Conservation (phyloP, 345 rosid genomes). For the Camelina neglecta region DNA sequence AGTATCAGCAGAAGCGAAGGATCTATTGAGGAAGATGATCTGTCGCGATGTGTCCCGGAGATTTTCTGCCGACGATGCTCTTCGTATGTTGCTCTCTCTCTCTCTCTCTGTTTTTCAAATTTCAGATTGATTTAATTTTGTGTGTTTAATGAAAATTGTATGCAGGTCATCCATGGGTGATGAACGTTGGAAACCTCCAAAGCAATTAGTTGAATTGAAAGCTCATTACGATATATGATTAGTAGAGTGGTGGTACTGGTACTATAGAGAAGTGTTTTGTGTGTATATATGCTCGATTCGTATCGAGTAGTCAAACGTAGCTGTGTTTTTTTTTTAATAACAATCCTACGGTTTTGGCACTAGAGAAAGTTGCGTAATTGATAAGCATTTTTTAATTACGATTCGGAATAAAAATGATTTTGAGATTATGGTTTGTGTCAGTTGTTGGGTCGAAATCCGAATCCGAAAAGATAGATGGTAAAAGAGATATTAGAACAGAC, state of each 20-base stretch:
- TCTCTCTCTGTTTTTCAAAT: not conserved
- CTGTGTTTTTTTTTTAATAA: not conserved
- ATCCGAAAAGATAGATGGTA: not conserved
- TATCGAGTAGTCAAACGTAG: slow-evolving; percentile 17
- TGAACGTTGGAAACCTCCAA: slow-evolving; percentile 37
- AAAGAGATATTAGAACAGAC: no score
- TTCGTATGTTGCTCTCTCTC: slow-evolving; percentile 52
- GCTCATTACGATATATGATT: not conserved
- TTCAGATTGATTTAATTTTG: not conserved
- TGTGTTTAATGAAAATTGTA: not conserved
- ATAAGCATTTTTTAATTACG: slow-evolving; percentile 18
- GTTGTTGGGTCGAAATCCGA: not conserved
- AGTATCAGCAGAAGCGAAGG: slow-evolving; percentile 62
- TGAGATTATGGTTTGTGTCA: not conserved
- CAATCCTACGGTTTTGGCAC: slow-evolving; percentile 19
- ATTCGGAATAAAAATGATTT: slow-evolving; percentile 8
- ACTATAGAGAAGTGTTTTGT: not conserved
- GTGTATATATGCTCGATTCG: slow-evolving; percentile 12
- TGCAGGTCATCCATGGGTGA: slow-evolving; percentile 44
- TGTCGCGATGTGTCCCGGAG: slow-evolving; percentile 75
- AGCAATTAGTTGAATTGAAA: not conserved
- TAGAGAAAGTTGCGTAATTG: not conserved
- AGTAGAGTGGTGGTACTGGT: slow-evolving; percentile 7
- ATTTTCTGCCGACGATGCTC: slow-evolving; percentile 76
- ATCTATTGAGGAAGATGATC: slow-evolving; percentile 77